phyloP scores from a whole-genome alignment of 2,329 filamentous ascomycete species.

The Monilinia vaccinii-corymbosi region DNA sequence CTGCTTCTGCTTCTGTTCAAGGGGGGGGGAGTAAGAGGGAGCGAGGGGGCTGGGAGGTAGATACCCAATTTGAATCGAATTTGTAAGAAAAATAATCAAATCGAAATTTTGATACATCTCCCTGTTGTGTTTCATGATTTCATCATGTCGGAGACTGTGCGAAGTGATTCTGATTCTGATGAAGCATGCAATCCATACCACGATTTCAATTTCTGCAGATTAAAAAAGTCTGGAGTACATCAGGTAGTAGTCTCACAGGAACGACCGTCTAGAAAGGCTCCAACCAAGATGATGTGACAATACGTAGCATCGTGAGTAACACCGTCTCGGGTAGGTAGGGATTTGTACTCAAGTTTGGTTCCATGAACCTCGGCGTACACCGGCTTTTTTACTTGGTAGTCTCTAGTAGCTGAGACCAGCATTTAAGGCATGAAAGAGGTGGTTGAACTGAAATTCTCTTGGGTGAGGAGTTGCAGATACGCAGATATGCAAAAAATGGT shows the following conservation, averaged over 20 bases:
- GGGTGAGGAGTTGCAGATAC: not conserved
- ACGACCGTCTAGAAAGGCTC: constrained; percentile 8
- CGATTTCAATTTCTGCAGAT: constrained; percentile 9
- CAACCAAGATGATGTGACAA: constrained; percentile 7
- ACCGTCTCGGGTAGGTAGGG: constrained; percentile 5
- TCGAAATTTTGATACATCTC: not conserved
- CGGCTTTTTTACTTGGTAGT: not conserved
- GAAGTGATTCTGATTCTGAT: constrained; percentile 2
- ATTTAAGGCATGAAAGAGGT: constrained; percentile 7
- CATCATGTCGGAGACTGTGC: not conserved
- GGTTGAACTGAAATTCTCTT: constrained; percentile 6
- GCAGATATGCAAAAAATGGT: not conserved
- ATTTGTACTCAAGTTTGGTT: not conserved
- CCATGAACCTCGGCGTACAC: constrained; percentile 1
- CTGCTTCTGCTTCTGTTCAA: not conserved
- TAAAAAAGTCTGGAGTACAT: constrained; percentile 8
- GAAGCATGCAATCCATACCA: constrained; percentile 11
- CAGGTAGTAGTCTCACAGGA: not conserved
- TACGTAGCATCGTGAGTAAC: constrained; percentile 1
- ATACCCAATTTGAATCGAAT: not conserved
- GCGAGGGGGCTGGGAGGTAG: no score
- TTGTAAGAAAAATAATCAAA: not conserved
- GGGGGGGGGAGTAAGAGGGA: no score
- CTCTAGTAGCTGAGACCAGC: constrained; percentile 1
- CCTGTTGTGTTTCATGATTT: not conserved